Evolutionary conservation across 2,329 filamentous ascomycete species (phyloP).

Genomic region (Ascochyta pisi): DNA sequence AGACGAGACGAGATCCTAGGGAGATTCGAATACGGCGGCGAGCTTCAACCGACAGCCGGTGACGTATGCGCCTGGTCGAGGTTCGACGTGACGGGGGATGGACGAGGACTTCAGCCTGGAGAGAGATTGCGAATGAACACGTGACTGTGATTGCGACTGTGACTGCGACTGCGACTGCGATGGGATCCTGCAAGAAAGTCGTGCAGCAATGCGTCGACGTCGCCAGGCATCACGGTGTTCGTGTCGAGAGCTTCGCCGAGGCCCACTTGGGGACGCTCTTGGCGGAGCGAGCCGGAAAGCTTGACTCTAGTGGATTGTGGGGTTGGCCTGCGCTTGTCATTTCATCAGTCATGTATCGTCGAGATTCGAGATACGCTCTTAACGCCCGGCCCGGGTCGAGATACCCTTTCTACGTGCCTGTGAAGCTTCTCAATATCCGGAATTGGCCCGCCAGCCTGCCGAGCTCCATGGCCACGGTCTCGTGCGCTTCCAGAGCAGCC

Average conservation of each 20-base stretch:
- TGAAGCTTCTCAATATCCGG: neutral
- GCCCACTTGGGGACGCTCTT: slow-evolving; percentile 10
- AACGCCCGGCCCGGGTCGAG: slow-evolving; percentile 8
- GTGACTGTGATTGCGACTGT: neutral
- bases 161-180: neutral
- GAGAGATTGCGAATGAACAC: neutral
- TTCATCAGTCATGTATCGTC: slow-evolving; percentile 13
- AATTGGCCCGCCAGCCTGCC: neutral
- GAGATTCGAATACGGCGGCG: neutral
- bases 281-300: slow-evolving; percentile 11
- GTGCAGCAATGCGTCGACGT: slow-evolving; percentile 1
- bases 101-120: neutral
- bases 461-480: neutral
- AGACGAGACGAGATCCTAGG: neutral
- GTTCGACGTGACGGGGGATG: neutral
- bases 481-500: neutral
- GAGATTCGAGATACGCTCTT: slow-evolving; percentile 19
- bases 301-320: slow-evolving; percentile 8
- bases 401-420: slow-evolving; percentile 2
- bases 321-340: slow-evolving; percentile 15
- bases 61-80: slow-evolving; percentile 6
- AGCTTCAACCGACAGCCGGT: neutral
- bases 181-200: neutral
- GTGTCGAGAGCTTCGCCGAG: slow-evolving; percentile 3
- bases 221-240: slow-evolving; percentile 17